Percentiles rank a stretch among this genome's conserved stretches.
Conservation (phyloP, 1,284 basidiomycete species). For the Tilletiopsis washingtonensis region DNA sequence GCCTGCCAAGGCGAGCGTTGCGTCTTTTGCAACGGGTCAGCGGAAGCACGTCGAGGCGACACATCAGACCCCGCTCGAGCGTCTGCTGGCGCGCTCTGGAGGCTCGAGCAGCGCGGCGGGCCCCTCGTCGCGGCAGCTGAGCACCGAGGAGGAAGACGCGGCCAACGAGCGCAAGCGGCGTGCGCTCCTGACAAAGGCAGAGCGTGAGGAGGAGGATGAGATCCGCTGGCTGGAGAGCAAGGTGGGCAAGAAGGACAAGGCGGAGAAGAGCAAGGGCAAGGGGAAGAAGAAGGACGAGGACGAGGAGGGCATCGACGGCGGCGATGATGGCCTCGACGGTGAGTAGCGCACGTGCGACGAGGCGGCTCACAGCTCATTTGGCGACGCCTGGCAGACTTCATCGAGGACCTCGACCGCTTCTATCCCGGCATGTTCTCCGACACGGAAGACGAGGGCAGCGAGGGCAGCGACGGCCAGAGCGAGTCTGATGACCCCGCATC, state of each 20-base stretch:
- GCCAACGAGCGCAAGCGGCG: slow-evolving; percentile 5
- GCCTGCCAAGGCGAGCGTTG: not conserved
- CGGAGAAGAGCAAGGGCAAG: slow-evolving; percentile 10
- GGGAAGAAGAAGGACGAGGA: slow-evolving; percentile 3
- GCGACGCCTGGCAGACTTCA: not conserved
- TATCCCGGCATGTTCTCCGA: slow-evolving; percentile 10
- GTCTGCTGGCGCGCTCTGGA: slow-evolving; percentile 2
- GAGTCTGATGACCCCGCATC: too few relatives aligned
- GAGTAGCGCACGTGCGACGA: slow-evolving; percentile 4
- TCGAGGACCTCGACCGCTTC: slow-evolving; percentile 11
- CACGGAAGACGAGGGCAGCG: not conserved
- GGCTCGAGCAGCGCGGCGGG: not conserved
- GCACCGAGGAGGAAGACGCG: not conserved
- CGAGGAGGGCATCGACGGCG: not conserved
- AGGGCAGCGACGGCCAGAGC: not conserved
- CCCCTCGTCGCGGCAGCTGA: not conserved
- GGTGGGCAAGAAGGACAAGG: slow-evolving; percentile 14
- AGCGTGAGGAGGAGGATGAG: slow-evolving; percentile 44
- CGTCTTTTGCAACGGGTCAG: too few relatives aligned
- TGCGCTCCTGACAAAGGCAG: slow-evolving; percentile 19
- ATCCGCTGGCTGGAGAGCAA: slow-evolving; percentile 44
- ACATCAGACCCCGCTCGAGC: slow-evolving; percentile 8
- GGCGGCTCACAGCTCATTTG: not conserved
- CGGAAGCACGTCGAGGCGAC: slow-evolving; percentile 8
- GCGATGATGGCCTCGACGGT: slow-evolving; percentile 4